Evolutionary conservation across 208 protist species (phyloP), one percentile per base, ranked within the genome.

Genomic region (Vickermania ingenoplastis): DNA sequence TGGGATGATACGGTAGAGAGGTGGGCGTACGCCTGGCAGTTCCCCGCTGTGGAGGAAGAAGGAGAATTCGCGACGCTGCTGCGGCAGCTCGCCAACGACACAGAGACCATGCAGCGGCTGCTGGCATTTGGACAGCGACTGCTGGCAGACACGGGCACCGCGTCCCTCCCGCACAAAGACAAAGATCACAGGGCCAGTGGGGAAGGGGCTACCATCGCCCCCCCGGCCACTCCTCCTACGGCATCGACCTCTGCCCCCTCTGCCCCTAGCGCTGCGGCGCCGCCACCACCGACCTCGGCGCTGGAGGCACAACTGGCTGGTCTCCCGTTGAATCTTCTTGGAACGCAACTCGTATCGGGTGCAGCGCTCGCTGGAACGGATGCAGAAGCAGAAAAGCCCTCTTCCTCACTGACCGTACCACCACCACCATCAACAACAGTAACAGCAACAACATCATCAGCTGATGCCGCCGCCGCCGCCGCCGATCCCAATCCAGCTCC

Each of bases 1-100:
- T 95, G 89, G 86, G 89, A 95, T 63, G 89, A 95, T 66, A 93
- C 86, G 17, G 91, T 92, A 52, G 85, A 95, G 66, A 83, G 89
- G 1, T 95, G 89, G 86, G 79, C 89, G 7, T 92, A 95, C 56
- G 89, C 89, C 14, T 95, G 89, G 86, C 89, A 95, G 63, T 92
- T 88, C 65, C 89, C 89, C 2, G 85, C 85, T n/a, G 76, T 81
- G 55, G 85, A 95, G 52, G 61, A 71, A 22, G 71, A 83, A 3
- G 22, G 69, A 0, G 66, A 45, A 17, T 7, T 7, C 11, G 36
- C 7, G 17, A 17, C 7, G 36, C 11, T 45, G 11, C 7, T 45
- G 7, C 36, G 36, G 17, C 36, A n/a, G 36, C 36, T 91, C 2
- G 74, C 79, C 53, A 65, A 66, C 13, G 90, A 95, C 61, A 64